These are phyloP conservation scores for Dryas alaskensis DNA, from an alignment of 306 rosid genomes.

Conservation along the genomic window DNA sequence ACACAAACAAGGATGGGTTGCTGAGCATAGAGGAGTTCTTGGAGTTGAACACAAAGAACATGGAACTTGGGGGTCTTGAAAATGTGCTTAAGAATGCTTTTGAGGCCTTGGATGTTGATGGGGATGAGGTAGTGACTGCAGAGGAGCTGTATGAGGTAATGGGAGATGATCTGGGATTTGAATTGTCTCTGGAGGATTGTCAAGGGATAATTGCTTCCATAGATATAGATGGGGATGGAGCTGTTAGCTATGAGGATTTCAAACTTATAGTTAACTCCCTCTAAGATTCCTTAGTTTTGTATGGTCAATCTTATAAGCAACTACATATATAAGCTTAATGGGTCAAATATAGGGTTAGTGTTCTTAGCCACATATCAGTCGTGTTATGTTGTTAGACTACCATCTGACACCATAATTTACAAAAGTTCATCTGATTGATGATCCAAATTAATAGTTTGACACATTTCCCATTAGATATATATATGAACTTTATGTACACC, in stretches of 20 bases:
- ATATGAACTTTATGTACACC: not conserved
- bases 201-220: constrained; percentile 49
- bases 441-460: too few species aligned
- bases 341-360: too few species aligned
- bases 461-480: not conserved
- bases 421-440: too few species aligned
- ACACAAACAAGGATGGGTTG: constrained; percentile 57
- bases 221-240: constrained; percentile 75
- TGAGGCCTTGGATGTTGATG: constrained; percentile 48
- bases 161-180: constrained; percentile 41
- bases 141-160: constrained; percentile 49
- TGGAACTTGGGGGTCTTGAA: constrained; percentile 45
- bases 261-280: constrained; percentile 50
- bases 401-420: too few species aligned
- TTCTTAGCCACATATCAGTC: too few species aligned
- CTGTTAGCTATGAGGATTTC: constrained; percentile 55
- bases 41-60: constrained; percentile 51
- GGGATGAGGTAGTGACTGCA: constrained; percentile 44
- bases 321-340: not conserved
- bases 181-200: constrained; percentile 48
- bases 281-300: not conserved
- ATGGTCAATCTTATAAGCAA: not conserved
- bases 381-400: too few species aligned
- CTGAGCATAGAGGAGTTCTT: constrained; percentile 48
- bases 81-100: constrained; percentile 38